A percentile compares a stretch with the other conserved stretches of the same genome.
These are phyloP conservation scores for Mycena albidolilacea DNA, from an alignment of 768 basidiomycete genomes.

Conservation along the genomic window DNA sequence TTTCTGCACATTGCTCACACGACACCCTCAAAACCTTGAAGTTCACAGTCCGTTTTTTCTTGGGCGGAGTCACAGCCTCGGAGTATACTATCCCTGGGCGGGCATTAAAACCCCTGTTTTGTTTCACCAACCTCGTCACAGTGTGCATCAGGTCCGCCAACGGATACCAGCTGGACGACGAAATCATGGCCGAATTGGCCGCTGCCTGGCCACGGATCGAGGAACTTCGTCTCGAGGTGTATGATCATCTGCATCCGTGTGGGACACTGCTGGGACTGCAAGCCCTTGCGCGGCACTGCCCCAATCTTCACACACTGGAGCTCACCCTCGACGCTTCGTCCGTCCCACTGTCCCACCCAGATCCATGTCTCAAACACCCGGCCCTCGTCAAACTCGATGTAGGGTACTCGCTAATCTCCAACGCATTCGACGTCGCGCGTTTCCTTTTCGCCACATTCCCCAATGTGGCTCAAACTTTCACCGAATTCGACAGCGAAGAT, in stretches of 20 bases:
- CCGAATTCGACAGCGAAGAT: background rate
- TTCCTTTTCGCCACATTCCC: constrained; percentile 4
- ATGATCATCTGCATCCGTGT: background rate
- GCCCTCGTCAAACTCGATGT: background rate
- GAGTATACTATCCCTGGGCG: background rate
- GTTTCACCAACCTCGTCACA: background rate
- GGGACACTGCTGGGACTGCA: background rate
- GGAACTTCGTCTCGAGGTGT: background rate
- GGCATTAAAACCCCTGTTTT: background rate
- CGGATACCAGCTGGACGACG: background rate
- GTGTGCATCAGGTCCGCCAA: background rate
- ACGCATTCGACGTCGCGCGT: constrained; percentile 9
- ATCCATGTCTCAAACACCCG: background rate
- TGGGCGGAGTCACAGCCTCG: background rate
- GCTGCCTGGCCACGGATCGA: background rate
- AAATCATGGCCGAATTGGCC: background rate
- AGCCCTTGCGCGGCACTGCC: constrained; percentile 17
- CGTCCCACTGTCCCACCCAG: background rate
- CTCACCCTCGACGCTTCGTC: constrained; percentile 7
- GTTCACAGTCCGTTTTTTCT: too few relatives aligned
- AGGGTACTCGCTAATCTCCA: background rate
- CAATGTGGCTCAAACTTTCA: background rate
- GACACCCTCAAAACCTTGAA: background rate
- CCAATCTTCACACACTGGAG: constrained; percentile 3
- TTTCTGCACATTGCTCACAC: background rate